Base-by-base conservation (phyloP, 2,329 filamentous ascomycete genomes). In the Aspergillus novofumigatus region DNA sequence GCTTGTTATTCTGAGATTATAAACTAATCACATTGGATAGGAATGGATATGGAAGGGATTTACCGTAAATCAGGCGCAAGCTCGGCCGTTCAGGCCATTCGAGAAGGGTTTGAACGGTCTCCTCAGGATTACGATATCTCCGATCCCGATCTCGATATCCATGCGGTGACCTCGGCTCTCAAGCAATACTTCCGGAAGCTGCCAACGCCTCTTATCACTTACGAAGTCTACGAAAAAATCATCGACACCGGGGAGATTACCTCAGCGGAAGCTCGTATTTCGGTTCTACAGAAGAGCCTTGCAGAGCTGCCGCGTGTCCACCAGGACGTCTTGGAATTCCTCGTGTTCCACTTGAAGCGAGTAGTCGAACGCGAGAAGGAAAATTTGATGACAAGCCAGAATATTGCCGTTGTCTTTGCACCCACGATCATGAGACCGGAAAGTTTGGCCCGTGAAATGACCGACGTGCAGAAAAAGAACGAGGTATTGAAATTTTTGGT, bases 151-250 rank as follows among this genome's bases (percentile, higher is more conserved):
- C 82, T 97, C 54, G 94, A 99, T 72, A 97, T 99, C 61, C 95
- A 96, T 55, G 91, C 94, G 11, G 91, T 99, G 56, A 97, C 94
- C 1, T 96, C 91, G 69, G 90, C 93, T 21, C 77, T 99, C 67
- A 99, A 99, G 79, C 93, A 97, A 74, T 99, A 97, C 72, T 96
- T 99, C 84, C 86, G 94, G 65, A 94, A 92, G 75, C 81, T 97
- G 38, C 94, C 94, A 0, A 89, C 83, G 7, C 94, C 94, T 3
- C 81, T 99, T 32, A 86, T 99, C 66, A 96, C 93, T 0, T 97
- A 89, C 73, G 91, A 96, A 23, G 87, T 96, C 26, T 99, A 99
- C 69, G 93, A 97, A 65, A 83, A 85, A 42, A 84, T 99, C 51
- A 79, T 99, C 51, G 92, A 96, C 65, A 73, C 76, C 56, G 75